Base-by-base conservation (phyloP, 176 grass and related monocot genomes). In the Oryza longistaminata region DNA sequence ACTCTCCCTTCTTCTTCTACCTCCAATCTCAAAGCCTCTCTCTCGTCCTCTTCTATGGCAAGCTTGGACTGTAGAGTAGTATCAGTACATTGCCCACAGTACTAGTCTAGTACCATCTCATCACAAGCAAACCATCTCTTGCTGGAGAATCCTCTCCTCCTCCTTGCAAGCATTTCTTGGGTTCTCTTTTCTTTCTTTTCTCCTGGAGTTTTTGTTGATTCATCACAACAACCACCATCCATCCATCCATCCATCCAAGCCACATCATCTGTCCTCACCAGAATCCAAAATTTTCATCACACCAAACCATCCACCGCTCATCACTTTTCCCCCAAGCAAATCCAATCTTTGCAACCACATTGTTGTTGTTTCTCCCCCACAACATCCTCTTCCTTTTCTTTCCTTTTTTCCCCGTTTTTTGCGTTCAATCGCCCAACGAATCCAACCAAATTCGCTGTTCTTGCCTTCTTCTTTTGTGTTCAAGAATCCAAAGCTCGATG, bases 281-380 rank as follows among this genome's bases (percentile, higher is more conserved):
- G 26, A 93, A 66, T 84, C 90, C 87, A 78, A 61, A 73, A 8
- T 86, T 86, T 84, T 49, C 49, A 75, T 80, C 89, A 14, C 80
- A 87, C 80, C 64, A 62, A 87, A 80, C 77, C 71, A 77, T 82
- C 82, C 73, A 92, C 76, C 50, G 53, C 72, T 77, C 80, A 44
- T 80, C 89, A 71, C 89, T 75, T 80, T 80, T 33, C 24, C 48
- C 71, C 24, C 52, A 75, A 83, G 37, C 74, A 84, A 82, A 82
- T 85, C 44, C 82, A 78, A 74, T 78, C 82, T 78, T 68, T 49
- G 73, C 69, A 79, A 75, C 81, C 48, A 73, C 74, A 79, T 70
- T 83, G 40, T 21, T 83, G 40, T 21, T 79, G 27, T 67, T 21
- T 79, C n/a, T 67, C 69, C 26, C 21, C 74, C 29, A 31, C 29